Percentiles rank a stretch among this genome's conserved stretches.
Evolutionary conservation across 2,329 filamentous ascomycete species (phyloP).

Genomic region (Ophiocordyceps camponoti-leonardi): DNA sequence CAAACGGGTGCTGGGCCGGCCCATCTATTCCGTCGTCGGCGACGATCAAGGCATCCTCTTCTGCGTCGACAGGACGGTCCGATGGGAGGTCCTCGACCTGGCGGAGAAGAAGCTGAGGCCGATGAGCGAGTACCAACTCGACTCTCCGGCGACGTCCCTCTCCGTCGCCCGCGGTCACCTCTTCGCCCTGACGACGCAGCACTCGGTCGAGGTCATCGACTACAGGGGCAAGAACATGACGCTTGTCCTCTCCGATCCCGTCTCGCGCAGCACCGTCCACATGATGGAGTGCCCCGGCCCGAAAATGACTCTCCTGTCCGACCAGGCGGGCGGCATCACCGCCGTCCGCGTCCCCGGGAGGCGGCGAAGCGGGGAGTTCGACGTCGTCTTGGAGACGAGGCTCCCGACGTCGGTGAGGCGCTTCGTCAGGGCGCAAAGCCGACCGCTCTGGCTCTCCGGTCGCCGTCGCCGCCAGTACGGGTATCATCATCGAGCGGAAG

Average conservation of each 20-base stretch:
- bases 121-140: constrained; percentile 27
- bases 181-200: constrained; percentile 31
- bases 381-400: constrained; percentile 35
- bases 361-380: constrained; percentile 21
- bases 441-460: constrained; percentile 28
- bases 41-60: constrained; percentile 39
- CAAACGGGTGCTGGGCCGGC: constrained; percentile 24
- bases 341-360: constrained; percentile 33
- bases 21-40: constrained; percentile 39
- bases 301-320: constrained; percentile 31
- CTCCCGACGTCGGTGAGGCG: constrained; percentile 39
- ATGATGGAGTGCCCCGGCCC: constrained; percentile 24
- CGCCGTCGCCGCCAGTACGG: no score
- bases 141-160: constrained; percentile 34
- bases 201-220: constrained; percentile 40
- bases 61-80: constrained; percentile 33
- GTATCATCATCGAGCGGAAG: no score
- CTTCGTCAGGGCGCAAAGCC: constrained; percentile 33
- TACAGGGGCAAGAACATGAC: constrained; percentile 20
- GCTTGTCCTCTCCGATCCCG: constrained; percentile 26
- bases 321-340: constrained; percentile 25
- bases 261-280: constrained; percentile 25
- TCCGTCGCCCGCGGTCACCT: constrained; percentile 28
- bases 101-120: constrained; percentile 31
- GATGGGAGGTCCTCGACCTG: constrained; percentile 37